Conservation (phyloP, 2,329 filamentous ascomycete species). For the Aspergillus fijiensis region DNA sequence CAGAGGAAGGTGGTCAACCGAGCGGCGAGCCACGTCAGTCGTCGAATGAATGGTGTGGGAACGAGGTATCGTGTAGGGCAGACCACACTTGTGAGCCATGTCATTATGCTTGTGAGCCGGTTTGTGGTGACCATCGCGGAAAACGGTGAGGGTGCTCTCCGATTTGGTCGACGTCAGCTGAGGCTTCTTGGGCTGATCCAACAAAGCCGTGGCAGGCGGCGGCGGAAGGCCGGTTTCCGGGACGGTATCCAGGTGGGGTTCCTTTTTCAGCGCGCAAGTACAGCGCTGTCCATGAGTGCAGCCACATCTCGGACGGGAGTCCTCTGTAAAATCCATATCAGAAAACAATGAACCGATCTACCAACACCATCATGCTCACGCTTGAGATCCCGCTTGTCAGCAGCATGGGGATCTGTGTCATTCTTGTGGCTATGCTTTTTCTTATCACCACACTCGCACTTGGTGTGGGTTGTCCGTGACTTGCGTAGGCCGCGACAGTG, state of each 20-base stretch:
- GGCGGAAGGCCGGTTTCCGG: conserved; percentile 48
- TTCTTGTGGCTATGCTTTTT: conserved; percentile 58
- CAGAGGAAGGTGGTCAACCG: conserved; percentile 53
- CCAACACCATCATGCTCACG: conserved; percentile 37
- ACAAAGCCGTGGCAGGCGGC: conserved; percentile 39
- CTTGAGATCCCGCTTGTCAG: conserved; percentile 40
- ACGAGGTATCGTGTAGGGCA: conserved; percentile 62
- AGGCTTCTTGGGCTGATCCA: conserved; percentile 53
- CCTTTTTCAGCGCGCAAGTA: conserved; percentile 61
- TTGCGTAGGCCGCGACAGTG: conserved; percentile 97
- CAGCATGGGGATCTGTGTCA: conserved; percentile 34
- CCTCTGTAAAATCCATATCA: conserved; percentile 37
- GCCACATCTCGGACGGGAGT: conserved; percentile 43
- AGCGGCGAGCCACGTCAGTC: conserved; percentile 49
- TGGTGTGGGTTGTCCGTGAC: conserved; percentile 88
- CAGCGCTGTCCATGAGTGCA: conserved; percentile 61
- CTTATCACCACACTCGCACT: conserved; percentile 97
- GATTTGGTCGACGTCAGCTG: conserved; percentile 58
- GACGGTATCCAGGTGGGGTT: conserved; percentile 51
- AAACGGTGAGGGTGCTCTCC: conserved; percentile 60
- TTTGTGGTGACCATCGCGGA: conserved; percentile 65
- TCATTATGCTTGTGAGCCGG: conserved; percentile 65
- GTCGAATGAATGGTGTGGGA: conserved; percentile 52
- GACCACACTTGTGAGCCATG: conserved; percentile 61
- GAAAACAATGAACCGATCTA: conserved; percentile 27